Base-by-base conservation (phyloP, 352 stramenopile genomes). In the Pythium phragmitis region DNA sequence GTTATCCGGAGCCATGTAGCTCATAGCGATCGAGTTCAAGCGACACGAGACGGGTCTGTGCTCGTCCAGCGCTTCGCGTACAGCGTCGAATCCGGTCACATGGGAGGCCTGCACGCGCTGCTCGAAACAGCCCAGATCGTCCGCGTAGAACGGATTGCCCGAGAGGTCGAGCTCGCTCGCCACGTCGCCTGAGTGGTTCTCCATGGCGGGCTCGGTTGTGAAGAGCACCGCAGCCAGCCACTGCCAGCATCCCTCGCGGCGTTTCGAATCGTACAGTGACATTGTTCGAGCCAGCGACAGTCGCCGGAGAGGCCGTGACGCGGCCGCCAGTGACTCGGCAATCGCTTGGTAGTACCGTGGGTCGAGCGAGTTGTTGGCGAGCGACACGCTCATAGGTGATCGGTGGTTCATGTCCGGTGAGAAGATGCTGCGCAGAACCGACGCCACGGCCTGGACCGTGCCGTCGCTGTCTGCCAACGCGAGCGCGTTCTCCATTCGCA, bases 401-500 rank as follows among this genome's bases (percentile, higher is more conserved):
- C 7, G 28, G 33, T 64, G 46, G 23, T 17, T 14, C 5, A 13
- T 14, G 2, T 8, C 30, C 3, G 56, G 19, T n/a, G 34, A 19
- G 6, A 57, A 57, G 1, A 48, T 12, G 26, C 46, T 57, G 2
- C 7, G 30, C 2, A 64, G 13, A 0, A 64, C 37, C 9, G 34
- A 33, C 19, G 11, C 26, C 16, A 65, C n/a, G 1, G 33, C 58
- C 1, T 28, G 4, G 4, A 65, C 58, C 16, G 39, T 58, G 17
- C 17, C 26, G 11, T 21, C 9, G 3, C 17, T 42, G 5, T 52
- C 17, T 4, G 42, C 42, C 21, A 37, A 11, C 23, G 50, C 60
- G 0, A 67, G 60, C 16, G 21, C 42, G 51, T 67, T 67, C 37
- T 67, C 60, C 17, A 67, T 23, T 7, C 33, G 47, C 21, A 67